phyloP scores from a whole-genome alignment of 257 asterid genomes.

The Solanum paucissectum region DNA sequence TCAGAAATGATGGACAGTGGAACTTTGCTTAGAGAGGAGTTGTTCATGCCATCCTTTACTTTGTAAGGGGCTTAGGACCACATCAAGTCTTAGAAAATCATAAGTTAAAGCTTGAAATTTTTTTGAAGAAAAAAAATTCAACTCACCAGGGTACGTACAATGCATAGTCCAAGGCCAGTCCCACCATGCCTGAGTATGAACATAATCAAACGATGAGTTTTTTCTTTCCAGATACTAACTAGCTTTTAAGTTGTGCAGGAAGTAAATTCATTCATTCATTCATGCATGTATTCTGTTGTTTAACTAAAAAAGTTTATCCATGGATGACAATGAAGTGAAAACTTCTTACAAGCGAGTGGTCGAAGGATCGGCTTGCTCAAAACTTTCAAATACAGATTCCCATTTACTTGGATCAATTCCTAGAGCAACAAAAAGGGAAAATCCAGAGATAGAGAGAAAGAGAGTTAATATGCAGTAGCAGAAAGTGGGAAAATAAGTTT shows the following conservation, averaged over 20 bases:
- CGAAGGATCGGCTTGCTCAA: slow-evolving; percentile 96
- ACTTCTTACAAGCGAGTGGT: slow-evolving; percentile 78
- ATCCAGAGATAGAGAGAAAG: neutral
- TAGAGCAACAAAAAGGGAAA: slow-evolving; percentile 9
- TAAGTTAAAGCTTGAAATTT: neutral
- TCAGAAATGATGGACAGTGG: neutral
- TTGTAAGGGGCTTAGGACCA: neutral
- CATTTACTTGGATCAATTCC: slow-evolving; percentile 90
- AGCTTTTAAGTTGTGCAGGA: neutral
- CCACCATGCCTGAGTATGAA: slow-evolving; percentile 76
- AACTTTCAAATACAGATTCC: slow-evolving; percentile 95
- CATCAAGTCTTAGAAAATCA: neutral
- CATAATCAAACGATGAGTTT: neutral
- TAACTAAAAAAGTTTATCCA: neutral
- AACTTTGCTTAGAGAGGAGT: neutral
- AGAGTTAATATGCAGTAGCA: neutral
- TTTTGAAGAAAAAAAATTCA: neutral
- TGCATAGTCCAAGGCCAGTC: slow-evolving; percentile 94
- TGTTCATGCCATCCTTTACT: neutral
- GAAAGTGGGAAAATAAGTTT: neutral
- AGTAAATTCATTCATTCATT: neutral
- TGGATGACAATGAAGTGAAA: neutral
- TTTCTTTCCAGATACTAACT: neutral
- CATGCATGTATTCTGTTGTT: neutral
- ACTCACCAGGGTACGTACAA: slow-evolving; percentile 88